A percentile compares a stretch with the other conserved stretches of the same genome.
phyloP scores from a whole-genome alignment of 306 rosid species.

The Prunus davidiana region DNA sequence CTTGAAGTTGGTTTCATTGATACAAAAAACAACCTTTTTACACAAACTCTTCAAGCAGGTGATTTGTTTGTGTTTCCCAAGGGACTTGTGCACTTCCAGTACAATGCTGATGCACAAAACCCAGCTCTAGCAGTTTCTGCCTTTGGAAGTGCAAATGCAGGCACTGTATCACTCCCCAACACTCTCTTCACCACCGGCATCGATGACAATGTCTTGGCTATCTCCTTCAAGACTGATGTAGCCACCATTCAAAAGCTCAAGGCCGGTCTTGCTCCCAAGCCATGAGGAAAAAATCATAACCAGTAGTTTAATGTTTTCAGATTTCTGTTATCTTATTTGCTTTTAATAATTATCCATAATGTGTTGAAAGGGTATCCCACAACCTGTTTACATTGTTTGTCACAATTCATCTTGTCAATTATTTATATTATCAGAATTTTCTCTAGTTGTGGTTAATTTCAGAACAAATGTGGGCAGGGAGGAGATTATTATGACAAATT shows the following conservation, averaged over 20 bases:
- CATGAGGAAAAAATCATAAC: neutral
- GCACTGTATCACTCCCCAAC: slow-evolving; percentile 7
- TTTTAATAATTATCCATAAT: too few species aligned
- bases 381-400: too few species aligned
- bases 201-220: slow-evolving; percentile 8
- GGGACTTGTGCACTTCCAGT: slow-evolving; percentile 11
- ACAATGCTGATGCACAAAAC: neutral
- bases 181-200: slow-evolving; percentile 10
- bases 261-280: slow-evolving; percentile 1
- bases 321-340: neutral
- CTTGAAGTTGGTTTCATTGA: slow-evolving; percentile 12
- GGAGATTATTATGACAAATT: too few species aligned
- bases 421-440: too few species aligned
- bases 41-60: slow-evolving; percentile 1
- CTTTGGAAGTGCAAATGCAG: slow-evolving; percentile 15
- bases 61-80: slow-evolving; percentile 11
- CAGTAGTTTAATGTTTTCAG: neutral
- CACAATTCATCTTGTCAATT: too few species aligned
- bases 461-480: too few species aligned
- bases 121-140: neutral
- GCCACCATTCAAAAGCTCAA: neutral
- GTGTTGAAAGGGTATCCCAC: too few species aligned
- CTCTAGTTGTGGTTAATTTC: too few species aligned
- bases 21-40: slow-evolving; percentile 10
- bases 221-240: slow-evolving; percentile 12